phyloP scores from a whole-genome alignment of 768 basidiomycete genomes.

The Favolaschia claudopus region DNA sequence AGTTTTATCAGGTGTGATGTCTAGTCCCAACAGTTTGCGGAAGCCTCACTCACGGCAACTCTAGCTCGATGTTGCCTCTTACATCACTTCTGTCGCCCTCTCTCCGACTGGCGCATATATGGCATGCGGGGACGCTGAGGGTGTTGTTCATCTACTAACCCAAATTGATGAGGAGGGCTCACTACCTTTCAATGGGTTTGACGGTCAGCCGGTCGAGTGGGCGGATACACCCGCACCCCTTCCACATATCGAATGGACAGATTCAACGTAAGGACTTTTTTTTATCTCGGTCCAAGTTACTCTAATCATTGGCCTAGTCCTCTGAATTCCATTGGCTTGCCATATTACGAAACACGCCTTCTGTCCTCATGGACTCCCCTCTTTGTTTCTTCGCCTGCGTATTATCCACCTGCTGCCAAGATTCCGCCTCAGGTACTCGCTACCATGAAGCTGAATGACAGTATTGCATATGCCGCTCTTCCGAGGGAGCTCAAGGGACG shows the following conservation, averaged over 20 bases:
- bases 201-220: slow-evolving; percentile 87
- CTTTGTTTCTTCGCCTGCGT: slow-evolving; percentile 46
- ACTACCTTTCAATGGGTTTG: slow-evolving; percentile 88
- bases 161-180: slow-evolving; percentile 69
- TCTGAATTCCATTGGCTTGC: slow-evolving; percentile 88
- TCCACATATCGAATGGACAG: slow-evolving; percentile 81
- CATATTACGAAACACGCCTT: slow-evolving; percentile 77
- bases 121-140: slow-evolving; percentile 91
- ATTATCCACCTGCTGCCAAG: slow-evolving; percentile 74
- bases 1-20: slow-evolving; percentile 78
- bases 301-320: slow-evolving; percentile 58
- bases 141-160: slow-evolving; percentile 81
- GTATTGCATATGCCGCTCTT: slow-evolving; percentile 86
- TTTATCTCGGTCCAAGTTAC: neutral
- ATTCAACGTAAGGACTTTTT: slow-evolving; percentile 68
- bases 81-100: slow-evolving; percentile 79
- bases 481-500: slow-evolving; percentile 87
- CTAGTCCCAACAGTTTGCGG: neutral
- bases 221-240: slow-evolving; percentile 74
- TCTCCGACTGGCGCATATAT: slow-evolving; percentile 91
- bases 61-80: slow-evolving; percentile 77
- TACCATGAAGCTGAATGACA: slow-evolving; percentile 87
- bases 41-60: slow-evolving; percentile 4
- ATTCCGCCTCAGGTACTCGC: slow-evolving; percentile 82
- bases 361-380: slow-evolving; percentile 74